A percentile compares a stretch with the other conserved stretches of the same genome.
Evolutionary conservation across 2,329 filamentous ascomycete genomes (phyloP).

Genomic region (Ceratocystis cacaofunesta): DNA sequence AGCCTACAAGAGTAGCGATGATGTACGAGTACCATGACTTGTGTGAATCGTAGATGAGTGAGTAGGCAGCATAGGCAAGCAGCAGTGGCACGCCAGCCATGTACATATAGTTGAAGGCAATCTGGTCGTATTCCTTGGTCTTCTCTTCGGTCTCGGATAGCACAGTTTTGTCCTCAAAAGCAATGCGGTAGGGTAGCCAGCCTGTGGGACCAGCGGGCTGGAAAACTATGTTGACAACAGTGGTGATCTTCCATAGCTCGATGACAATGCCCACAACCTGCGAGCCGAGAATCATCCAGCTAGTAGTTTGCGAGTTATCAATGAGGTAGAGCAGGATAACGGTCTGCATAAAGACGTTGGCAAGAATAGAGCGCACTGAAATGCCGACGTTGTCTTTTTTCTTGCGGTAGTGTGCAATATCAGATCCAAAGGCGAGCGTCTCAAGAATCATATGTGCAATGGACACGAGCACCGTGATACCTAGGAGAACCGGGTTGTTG

Average conservation of each 20-base stretch:
- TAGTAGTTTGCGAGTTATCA: slow-evolving; percentile 95
- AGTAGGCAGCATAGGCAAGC: slow-evolving; percentile 79
- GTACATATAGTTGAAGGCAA: slow-evolving; percentile 96
- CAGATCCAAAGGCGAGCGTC: slow-evolving; percentile 89
- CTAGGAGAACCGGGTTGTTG: slow-evolving; percentile 82
- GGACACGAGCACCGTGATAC: slow-evolving; percentile 68
- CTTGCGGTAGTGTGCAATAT: slow-evolving; percentile 95
- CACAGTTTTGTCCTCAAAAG: slow-evolving; percentile 93
- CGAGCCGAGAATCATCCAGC: slow-evolving; percentile 94
- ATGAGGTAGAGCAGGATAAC: slow-evolving; percentile 94
- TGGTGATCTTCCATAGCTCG: slow-evolving; percentile 86
- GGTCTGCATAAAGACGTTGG: slow-evolving; percentile 93
- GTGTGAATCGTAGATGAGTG: slow-evolving; percentile 79
- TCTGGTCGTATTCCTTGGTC: slow-evolving; percentile 95
- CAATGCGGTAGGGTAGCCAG: slow-evolving; percentile 61
- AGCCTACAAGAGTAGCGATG: slow-evolving; percentile 87
- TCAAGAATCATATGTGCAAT: slow-evolving; percentile 91
- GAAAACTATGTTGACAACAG: slow-evolving; percentile 76
- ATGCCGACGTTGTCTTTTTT: slow-evolving; percentile 99
- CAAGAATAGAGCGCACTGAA: slow-evolving; percentile 86
- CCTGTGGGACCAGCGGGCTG: slow-evolving; percentile 53
- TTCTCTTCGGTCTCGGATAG: slow-evolving; percentile 91
- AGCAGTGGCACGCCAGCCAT: slow-evolving; percentile 79
- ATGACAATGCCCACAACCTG: slow-evolving; percentile 68
- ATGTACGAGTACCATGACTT: slow-evolving; percentile 98